Conservation (phyloP, 495 filamentous ascomycete species). For the Lasiosphaeria miniovina region DNA sequence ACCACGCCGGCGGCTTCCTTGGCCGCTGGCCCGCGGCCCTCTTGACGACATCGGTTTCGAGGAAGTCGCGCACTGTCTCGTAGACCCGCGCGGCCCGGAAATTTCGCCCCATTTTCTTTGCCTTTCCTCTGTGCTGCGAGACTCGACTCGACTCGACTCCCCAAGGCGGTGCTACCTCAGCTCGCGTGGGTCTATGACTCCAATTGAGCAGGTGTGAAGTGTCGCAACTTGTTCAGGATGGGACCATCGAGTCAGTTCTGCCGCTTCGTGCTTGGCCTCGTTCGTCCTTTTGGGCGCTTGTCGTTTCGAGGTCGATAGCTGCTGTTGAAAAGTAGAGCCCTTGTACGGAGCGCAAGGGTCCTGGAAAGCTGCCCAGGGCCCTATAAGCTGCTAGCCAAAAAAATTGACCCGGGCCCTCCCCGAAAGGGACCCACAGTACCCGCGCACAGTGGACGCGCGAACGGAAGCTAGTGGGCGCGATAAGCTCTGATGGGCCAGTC, state of each 20-base stretch:
- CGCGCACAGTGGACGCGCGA: background rate
- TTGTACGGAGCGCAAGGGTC: too few species aligned
- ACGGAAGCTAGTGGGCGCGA: conserved; percentile 9
- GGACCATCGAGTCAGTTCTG: background rate
- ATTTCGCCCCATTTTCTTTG: conserved; percentile 45
- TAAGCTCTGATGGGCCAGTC: conserved; percentile 10
- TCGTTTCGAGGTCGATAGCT: background rate
- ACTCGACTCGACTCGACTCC: background rate
- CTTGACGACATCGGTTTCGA: conserved; percentile 46
- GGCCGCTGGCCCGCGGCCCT: background rate
- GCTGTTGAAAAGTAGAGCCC: background rate
- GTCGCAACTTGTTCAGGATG: background rate
- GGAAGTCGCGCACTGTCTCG: conserved; percentile 57
- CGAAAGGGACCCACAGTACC: too few species aligned
- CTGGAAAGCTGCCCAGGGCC: background rate
- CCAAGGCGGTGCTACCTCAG: background rate
- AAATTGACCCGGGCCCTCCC: too few species aligned
- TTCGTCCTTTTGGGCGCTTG: background rate
- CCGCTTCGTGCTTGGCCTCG: background rate
- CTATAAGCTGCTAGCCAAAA: too few species aligned
- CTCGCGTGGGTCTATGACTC: background rate
- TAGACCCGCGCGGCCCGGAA: conserved; percentile 72
- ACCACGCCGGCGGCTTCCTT: conserved; percentile 66
- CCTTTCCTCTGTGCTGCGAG: background rate
- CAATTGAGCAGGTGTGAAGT: background rate